Percentiles rank a stretch among this genome's conserved stretches.
Evolutionary conservation across 257 asterid species (phyloP).

Genomic region (Striga asiatica): DNA sequence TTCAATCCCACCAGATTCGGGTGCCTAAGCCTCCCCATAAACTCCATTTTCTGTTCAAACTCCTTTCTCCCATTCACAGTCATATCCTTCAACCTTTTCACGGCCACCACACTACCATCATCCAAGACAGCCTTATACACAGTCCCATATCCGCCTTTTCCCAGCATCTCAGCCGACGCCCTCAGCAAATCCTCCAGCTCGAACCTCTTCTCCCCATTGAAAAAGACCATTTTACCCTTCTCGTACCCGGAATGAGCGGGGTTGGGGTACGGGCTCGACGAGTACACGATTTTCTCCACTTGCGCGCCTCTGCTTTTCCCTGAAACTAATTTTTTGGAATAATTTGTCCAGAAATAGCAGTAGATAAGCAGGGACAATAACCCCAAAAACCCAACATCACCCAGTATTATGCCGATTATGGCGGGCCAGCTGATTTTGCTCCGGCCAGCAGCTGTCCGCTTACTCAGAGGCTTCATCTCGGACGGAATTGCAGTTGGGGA

Average conservation of each 20-base stretch:
- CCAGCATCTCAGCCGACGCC: slow-evolving; percentile 42
- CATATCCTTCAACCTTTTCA: too few species aligned
- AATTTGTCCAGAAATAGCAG: slow-evolving; percentile 49
- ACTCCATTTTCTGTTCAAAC: slow-evolving; percentile 70
- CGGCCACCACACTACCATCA: slow-evolving; percentile 64
- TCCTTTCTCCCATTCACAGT: slow-evolving; percentile 46
- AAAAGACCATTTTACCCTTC: slow-evolving; percentile 69
- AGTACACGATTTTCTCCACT: slow-evolving; percentile 50
- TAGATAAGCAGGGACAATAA: slow-evolving; percentile 46
- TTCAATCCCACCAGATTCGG: slow-evolving; percentile 56
- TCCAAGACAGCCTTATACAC: slow-evolving; percentile 64
- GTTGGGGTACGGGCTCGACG: slow-evolving; percentile 64
- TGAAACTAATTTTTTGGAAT: slow-evolving; percentile 14
- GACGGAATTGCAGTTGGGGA: slow-evolving; percentile 47
- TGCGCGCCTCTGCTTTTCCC: slow-evolving; percentile 22
- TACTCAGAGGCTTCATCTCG: slow-evolving; percentile 18
- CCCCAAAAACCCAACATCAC: slow-evolving; percentile 45
- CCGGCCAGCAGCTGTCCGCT: slow-evolving; percentile 15
- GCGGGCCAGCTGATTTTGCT: slow-evolving; percentile 44
- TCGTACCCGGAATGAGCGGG: slow-evolving; percentile 31
- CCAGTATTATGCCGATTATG: slow-evolving; percentile 52
- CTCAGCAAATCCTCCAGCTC: neutral
- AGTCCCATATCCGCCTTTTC: slow-evolving; percentile 67
- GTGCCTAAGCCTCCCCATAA: slow-evolving; percentile 56
- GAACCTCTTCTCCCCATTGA: slow-evolving; percentile 36